These are phyloP conservation scores for Populus deltoides DNA, from an alignment of 345 rosid genomes.

Conservation along the genomic window DNA sequence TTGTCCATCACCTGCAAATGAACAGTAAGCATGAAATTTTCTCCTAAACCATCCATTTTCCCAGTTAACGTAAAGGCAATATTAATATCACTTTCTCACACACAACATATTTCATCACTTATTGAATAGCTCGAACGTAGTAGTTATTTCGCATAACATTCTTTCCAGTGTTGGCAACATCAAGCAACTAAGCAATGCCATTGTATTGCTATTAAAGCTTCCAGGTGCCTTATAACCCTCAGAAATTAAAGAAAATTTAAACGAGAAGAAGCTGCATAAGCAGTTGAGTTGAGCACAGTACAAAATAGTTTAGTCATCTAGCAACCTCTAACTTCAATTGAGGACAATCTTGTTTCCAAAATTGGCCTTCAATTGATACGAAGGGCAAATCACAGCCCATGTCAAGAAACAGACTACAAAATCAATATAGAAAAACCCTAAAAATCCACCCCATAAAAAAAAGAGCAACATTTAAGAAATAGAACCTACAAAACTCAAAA, in stretches of 20 bases:
- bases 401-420: not conserved
- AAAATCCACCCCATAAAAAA: not conserved
- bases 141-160: not conserved
- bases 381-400: not conserved
- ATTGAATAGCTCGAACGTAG: not conserved
- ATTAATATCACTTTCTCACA: not conserved
- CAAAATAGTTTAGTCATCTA: not conserved
- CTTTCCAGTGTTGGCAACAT: not conserved
- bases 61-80: not conserved
- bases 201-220: not conserved
- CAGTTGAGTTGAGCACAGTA: not conserved
- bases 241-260: not conserved
- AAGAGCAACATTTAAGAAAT: not conserved
- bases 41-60: not conserved
- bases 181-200: not conserved
- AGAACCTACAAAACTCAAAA: not conserved
- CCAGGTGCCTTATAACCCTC: not conserved
- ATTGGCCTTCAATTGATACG: not conserved
- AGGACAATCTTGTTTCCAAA: not conserved
- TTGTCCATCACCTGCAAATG: conserved; percentile 88
- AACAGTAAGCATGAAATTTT: conserved; percentile 4
- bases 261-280: not conserved
- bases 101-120: not conserved
- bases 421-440: not conserved
- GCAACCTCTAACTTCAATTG: not conserved